phyloP scores from a whole-genome alignment of 1,284 basidiomycete species.

The Cutaneotrichosporon cutaneum region DNA sequence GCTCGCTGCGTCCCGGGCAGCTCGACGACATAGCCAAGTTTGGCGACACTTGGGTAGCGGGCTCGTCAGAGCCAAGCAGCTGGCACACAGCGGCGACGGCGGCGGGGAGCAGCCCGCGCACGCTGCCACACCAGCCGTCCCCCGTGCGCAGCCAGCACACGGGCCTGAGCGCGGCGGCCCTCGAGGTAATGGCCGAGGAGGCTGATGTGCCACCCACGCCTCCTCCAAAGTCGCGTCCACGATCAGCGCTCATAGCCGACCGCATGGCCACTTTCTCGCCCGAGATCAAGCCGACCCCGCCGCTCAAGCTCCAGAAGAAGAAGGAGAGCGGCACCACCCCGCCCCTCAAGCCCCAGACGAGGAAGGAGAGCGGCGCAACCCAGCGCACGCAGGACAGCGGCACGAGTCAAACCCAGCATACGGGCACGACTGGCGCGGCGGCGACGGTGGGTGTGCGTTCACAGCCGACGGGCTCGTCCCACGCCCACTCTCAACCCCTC shows the following conservation, averaged over 20 bases:
- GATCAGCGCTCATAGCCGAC: conserved; percentile 5
- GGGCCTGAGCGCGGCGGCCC: neutral
- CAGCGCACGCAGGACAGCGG: neutral
- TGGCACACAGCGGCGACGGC: neutral
- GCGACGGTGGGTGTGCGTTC: neutral
- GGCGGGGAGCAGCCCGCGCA: too few relatives aligned
- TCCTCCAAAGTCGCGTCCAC: conserved; percentile 11
- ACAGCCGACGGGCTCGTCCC: neutral
- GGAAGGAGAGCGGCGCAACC: neutral
- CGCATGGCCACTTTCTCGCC: conserved; percentile 3
- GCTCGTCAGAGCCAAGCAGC: conserved; percentile 5
- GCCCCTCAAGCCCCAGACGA: too few relatives aligned
- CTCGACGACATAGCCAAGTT: conserved; percentile 30
- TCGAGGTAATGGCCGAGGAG: conserved; percentile 1
- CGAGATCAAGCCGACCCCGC: neutral
- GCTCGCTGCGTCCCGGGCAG: conserved; percentile 2
- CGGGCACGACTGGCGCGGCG: neutral
- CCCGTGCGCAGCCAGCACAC: neutral
- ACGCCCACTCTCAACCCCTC: neutral
- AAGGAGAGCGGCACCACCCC: neutral
- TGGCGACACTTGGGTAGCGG: conserved; percentile 46
- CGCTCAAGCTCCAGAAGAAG: neutral
- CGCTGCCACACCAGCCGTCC: neutral
- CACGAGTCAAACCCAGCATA: neutral
- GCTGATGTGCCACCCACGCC: conserved; percentile 7